Percentiles rank a stretch among this genome's conserved stretches.
phyloP scores from a whole-genome alignment of 345 rosid species.

The Corymbia maculata region DNA sequence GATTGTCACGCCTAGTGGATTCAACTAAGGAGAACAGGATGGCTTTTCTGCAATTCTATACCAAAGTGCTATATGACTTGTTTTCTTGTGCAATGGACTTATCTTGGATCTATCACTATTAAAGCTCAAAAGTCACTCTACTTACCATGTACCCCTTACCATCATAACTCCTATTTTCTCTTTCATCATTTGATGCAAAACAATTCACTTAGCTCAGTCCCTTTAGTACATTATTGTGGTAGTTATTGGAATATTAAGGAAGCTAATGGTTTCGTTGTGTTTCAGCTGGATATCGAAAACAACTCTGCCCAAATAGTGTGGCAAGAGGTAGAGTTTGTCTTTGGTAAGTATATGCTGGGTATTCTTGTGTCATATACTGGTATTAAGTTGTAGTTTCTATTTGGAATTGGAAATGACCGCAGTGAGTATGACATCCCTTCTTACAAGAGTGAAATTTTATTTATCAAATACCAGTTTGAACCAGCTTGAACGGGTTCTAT shows the following conservation, averaged over 20 bases:
- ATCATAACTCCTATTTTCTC: neutral
- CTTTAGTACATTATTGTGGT: neutral
- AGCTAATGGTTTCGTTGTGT: neutral
- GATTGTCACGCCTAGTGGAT: neutral
- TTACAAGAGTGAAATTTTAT: neutral
- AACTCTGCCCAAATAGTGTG: slow-evolving; percentile 77
- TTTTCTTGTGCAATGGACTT: neutral
- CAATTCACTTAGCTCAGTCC: neutral
- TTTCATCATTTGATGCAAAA: neutral
- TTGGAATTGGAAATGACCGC: neutral
- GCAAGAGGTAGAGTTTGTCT: slow-evolving; percentile 81
- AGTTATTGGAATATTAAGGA: neutral
- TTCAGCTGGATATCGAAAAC: slow-evolving; percentile 91
- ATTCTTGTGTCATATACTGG: neutral
- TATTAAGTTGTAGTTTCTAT: neutral
- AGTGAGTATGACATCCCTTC: neutral
- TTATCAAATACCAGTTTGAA: neutral
- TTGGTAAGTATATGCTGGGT: slow-evolving; percentile 49
- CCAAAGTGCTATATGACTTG: neutral
- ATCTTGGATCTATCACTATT: neutral
- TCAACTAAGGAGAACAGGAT: neutral
- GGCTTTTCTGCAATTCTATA: neutral
- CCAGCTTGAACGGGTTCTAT: neutral
- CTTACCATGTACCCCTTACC: neutral
- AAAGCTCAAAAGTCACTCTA: neutral